A percentile compares a stretch with the other conserved stretches of the same genome.
phyloP scores from a whole-genome alignment of 1,284 basidiomycete species.

The Cutaneotrichosporon mucoides region DNA sequence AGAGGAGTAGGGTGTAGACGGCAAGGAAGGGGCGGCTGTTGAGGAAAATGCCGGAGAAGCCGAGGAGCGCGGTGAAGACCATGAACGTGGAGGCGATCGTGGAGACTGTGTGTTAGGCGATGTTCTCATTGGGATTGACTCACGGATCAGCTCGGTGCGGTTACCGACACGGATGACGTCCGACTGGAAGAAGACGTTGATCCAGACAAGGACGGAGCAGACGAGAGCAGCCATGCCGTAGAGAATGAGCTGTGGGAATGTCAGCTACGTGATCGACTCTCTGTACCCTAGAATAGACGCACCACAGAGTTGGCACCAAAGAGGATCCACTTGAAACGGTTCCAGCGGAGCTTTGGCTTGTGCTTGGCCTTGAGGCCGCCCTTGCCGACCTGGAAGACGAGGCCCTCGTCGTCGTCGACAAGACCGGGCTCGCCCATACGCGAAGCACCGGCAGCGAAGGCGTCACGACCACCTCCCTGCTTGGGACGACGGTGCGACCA shows the following conservation, averaged over 20 bases:
- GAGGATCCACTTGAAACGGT: constrained; percentile 64
- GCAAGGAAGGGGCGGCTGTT: constrained; percentile 71
- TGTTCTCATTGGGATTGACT: constrained; percentile 20
- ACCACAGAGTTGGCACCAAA: constrained; percentile 58
- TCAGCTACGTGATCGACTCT: background rate
- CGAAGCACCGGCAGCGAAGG: constrained; percentile 51
- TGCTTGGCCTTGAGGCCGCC: constrained; percentile 47
- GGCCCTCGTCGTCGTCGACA: constrained; percentile 58
- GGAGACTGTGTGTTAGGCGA: constrained; percentile 50
- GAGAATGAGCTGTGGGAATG: constrained; percentile 51
- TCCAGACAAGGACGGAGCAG: constrained; percentile 61
- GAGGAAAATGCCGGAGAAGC: constrained; percentile 63
- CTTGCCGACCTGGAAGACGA: constrained; percentile 49
- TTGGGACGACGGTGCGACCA: constrained; percentile 48
- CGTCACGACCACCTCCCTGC: constrained; percentile 61
- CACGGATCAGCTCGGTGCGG: constrained; percentile 56
- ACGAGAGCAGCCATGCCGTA: constrained; percentile 59
- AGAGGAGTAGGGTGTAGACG: constrained; percentile 65
- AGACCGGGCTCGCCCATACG: constrained; percentile 56
- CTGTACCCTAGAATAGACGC: constrained; percentile 30
- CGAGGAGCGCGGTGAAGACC: constrained; percentile 62
- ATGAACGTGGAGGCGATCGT: constrained; percentile 58
- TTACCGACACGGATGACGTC: constrained; percentile 64
- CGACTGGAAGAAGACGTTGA: constrained; percentile 60
- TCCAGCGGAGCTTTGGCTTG: constrained; percentile 59